Evolutionary conservation across 2,329 filamentous ascomycete genomes (phyloP).

Genomic region (Aspergillus eucalypticola): DNA sequence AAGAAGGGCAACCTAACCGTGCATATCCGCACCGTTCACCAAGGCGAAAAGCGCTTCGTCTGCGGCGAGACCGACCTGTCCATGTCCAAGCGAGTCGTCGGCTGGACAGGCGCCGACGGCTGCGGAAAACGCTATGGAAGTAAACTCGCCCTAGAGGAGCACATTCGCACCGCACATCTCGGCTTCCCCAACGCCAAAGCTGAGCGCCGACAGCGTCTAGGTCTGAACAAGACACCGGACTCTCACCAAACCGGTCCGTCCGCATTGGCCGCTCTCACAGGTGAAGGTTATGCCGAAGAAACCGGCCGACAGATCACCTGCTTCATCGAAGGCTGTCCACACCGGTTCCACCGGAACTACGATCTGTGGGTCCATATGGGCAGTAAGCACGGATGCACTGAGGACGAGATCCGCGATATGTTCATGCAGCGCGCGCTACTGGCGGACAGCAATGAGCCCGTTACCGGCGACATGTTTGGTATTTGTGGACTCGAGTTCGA

Average conservation of each 20-base stretch:
- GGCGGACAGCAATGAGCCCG: slow-evolving; percentile 27
- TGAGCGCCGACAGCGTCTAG: slow-evolving; percentile 37
- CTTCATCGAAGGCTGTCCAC: slow-evolving; percentile 51
- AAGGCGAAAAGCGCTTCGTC: slow-evolving; percentile 71
- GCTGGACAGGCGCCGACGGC: slow-evolving; percentile 64
- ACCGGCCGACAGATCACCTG: slow-evolving; percentile 54
- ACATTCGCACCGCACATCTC: slow-evolving; percentile 79
- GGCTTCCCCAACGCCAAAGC: slow-evolving; percentile 54
- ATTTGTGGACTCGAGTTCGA: slow-evolving; percentile 42
- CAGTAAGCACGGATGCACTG: slow-evolving; percentile 42
- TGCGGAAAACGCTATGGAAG: slow-evolving; percentile 76
- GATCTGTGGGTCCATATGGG: slow-evolving; percentile 60
- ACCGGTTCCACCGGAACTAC: slow-evolving; percentile 58
- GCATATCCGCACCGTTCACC: slow-evolving; percentile 75
- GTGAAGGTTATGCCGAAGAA: slow-evolving; percentile 56
- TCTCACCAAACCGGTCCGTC: slow-evolving; percentile 28
- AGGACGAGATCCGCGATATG: slow-evolving; percentile 43
- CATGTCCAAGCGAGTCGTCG: slow-evolving; percentile 57
- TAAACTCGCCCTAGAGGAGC: slow-evolving; percentile 78
- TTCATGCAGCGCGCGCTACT: slow-evolving; percentile 44
- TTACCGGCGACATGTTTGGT: slow-evolving; percentile 32
- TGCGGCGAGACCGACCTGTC: slow-evolving; percentile 70
- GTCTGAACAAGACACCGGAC: slow-evolving; percentile 22
- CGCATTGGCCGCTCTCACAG: slow-evolving; percentile 54
- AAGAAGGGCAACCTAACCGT: slow-evolving; percentile 79